phyloP scores from a whole-genome alignment of 441 rosid species.

The Omphalea diandra region DNA sequence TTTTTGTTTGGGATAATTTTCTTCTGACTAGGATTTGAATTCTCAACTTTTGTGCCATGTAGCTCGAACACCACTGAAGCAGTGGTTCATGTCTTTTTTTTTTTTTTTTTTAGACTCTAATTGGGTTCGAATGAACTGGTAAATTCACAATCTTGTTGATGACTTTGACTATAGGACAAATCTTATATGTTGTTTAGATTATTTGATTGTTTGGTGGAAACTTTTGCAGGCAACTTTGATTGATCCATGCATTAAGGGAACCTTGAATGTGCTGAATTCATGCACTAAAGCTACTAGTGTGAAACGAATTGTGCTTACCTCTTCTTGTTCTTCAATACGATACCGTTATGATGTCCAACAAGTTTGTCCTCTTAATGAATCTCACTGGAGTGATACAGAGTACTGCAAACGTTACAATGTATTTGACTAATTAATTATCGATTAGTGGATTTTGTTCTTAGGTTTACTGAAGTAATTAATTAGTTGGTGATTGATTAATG shows the following conservation, averaged over 20 bases:
- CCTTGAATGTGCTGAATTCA: conserved; percentile 64
- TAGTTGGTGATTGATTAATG: not conserved
- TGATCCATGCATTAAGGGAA: conserved; percentile 74
- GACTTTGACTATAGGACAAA: too few relatives aligned
- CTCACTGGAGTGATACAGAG: conserved; percentile 72
- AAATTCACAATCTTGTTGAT: too few relatives aligned
- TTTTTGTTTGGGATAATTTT: too few relatives aligned
- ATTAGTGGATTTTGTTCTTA: too few relatives aligned
- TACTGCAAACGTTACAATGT: conserved; percentile 69
- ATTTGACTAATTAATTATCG: too few relatives aligned
- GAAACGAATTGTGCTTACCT: conserved; percentile 74
- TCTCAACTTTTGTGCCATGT: too few relatives aligned
- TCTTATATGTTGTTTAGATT: too few relatives aligned
- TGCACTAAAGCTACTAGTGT: conserved; percentile 49
- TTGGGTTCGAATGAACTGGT: too few relatives aligned
- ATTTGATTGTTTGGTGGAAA: not conserved
- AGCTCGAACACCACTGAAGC: too few relatives aligned
- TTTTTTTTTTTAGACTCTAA: not conserved
- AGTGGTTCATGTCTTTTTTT: too few relatives aligned
- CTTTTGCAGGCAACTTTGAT: conserved; percentile 48
- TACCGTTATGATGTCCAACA: conserved; percentile 48
- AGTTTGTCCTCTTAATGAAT: conserved; percentile 63
- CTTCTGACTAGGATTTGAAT: too few relatives aligned
- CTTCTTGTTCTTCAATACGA: conserved; percentile 67
- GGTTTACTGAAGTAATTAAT: not conserved